Evolutionary conservation across 768 basidiomycete genomes (phyloP), one percentile per base, ranked within the genome.

Genomic region (Termitomyces sp.): DNA sequence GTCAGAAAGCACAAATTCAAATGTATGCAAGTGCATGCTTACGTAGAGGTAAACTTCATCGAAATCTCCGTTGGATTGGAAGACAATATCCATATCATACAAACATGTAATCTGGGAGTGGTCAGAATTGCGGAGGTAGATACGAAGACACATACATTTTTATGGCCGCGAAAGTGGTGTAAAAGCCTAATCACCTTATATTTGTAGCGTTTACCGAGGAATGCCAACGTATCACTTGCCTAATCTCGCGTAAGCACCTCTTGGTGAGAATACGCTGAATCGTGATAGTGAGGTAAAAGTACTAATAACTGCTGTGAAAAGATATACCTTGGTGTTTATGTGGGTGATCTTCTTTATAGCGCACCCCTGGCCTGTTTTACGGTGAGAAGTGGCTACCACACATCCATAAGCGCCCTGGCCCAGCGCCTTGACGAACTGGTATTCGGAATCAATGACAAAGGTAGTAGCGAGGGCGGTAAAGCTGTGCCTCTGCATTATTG

Each of bases 31-130:
- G 7, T n/a, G 40, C 75, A 53, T 20, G 20, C 87, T 63, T 61
- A 92, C 90, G 64, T 94, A 92, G 67, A 92, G 86, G 71, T 92
- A 98, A n/a, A 99, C 95, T 73, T 98, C 96, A 70, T 95, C 91
- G 68, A 98, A 99, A 70, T 91, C 89, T 62, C 90, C 90, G 54
- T 83, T 86, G 18, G 92, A 84, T 64, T 94, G 90, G 70, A 95
- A 90, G 44, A 99, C 92, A 54, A 98, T 93, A 68, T 97, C 94
- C 92, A 98, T 94, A 69, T 98, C 97, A 67, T 98, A 99, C 49
- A 99, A 74, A 66, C 93, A 95, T 57, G 93, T 95, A 67, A 96
- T 96, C 93, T 95, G 69, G n/a, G 44, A 52, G 35, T 53, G 52
- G 63, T 66, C 50, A 63, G 61, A 36, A 63, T 58, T 38, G 46